Conservation (phyloP, 208 protist genomes). For the Trypanosoma scelopori region DNA sequence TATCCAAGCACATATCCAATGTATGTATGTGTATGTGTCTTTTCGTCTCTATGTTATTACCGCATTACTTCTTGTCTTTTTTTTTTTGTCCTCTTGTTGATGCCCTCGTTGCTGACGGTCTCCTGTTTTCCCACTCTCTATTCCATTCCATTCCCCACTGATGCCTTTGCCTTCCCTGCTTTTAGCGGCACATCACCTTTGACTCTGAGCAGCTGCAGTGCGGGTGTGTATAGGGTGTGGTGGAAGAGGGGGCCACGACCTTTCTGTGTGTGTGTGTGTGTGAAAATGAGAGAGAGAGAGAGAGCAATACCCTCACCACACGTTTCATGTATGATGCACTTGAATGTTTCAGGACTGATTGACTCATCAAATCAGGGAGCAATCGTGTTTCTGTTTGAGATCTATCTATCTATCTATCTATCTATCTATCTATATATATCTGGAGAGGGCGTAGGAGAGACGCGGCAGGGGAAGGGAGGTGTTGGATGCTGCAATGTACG, state of each 20-base stretch:
- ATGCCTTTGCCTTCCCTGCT: slow-evolving; percentile 11
- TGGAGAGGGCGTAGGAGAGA: too few species aligned
- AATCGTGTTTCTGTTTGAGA: too few species aligned
- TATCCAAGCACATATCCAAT: slow-evolving; percentile 12
- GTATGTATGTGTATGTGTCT: slow-evolving; percentile 16
- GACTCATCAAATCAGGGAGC: background rate
- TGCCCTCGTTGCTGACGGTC: background rate
- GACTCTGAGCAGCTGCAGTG: background rate
- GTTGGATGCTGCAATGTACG: background rate
- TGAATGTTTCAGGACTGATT: slow-evolving; percentile 24
- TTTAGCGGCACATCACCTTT: background rate
- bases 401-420: background rate
- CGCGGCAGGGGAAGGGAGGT: background rate
- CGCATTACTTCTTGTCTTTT: background rate
- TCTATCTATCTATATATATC: background rate
- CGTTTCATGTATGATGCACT: slow-evolving; percentile 25
- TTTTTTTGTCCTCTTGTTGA: background rate
- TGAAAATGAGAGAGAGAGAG: background rate
- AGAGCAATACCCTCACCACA: background rate
- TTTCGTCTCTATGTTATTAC: background rate
- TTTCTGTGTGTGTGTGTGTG: background rate
- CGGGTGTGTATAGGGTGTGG: too few species aligned
- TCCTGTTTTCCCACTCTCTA: background rate
- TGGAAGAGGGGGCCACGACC: too few species aligned
- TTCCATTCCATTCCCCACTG: slow-evolving; percentile 1